Evolutionary conservation across 441 rosid genomes (phyloP), one percentile per base, ranked within the genome.

Genomic region (Rhodomyrtus psidioides): DNA sequence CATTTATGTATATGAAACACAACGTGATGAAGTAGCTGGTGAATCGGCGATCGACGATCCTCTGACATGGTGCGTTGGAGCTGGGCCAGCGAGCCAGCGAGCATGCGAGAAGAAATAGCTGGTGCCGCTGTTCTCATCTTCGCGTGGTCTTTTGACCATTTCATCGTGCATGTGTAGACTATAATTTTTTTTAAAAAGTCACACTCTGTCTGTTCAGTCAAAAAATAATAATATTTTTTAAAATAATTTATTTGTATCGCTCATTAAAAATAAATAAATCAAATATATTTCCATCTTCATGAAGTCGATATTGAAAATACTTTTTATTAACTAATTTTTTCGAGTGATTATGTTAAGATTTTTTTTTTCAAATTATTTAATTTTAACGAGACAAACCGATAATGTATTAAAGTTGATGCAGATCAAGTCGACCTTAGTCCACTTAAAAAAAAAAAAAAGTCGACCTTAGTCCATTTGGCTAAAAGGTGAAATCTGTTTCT

Each of bases 301-400:
- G 7, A 42, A 42, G 46, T 6, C 1, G 24, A 30, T 30, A 16
- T 8, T 2, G 6, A 28, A 28, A 28, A 28, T 4, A 27, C 4
- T 28, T 60, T 60, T 7, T 60, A 7, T 30, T 9, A 2, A 9
- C 3, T 9, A 2, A 62, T 17, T 30, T 30, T 62, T 62, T 62
- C 2, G 8, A 59, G 6, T 0, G 0, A n/a, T 59, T 59, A 14
- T 59, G 15, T 59, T 59, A 14, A 1, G 1, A 59, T 6, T 4
- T 59, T 0, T 15, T 15, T 15, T 62, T 30, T 62, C 3, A 30
- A 62, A 62, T 17, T 2, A 62, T 30, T 62, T 17, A 17, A 16
- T 16, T 28, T 28, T 28, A 7, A 12, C 0, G 0, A 0, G 4
- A 60, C 12, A 60, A 62, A 30, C 8, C 34, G 5, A 59, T 59